Conservation (phyloP, 306 rosid genomes). For the Dryas octopetala region DNA sequence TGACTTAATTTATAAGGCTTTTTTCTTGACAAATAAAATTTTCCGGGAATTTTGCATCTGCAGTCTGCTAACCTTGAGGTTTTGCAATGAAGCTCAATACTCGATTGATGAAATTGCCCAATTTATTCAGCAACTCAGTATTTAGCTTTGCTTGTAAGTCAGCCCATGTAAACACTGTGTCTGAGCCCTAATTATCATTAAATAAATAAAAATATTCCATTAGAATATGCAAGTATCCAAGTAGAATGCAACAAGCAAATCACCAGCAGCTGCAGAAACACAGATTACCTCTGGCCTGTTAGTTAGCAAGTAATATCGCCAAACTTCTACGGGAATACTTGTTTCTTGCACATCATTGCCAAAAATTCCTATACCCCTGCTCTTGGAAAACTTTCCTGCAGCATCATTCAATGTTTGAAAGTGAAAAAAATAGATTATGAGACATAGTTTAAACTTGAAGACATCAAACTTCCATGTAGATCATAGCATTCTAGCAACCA, state of each 20-base stretch:
- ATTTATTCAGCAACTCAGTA: conserved; percentile 58
- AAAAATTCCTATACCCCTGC: conserved; percentile 68
- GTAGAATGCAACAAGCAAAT: background rate
- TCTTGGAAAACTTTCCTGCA: conserved; percentile 76
- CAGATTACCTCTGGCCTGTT: conserved; percentile 72
- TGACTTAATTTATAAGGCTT: too few species aligned
- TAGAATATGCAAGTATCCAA: conserved; percentile 16
- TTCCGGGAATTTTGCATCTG: too few species aligned
- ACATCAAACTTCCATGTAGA: background rate
- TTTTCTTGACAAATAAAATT: too few species aligned
- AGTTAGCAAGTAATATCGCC: conserved; percentile 76
- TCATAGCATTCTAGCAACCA: background rate
- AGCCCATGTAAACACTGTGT: conserved; percentile 64
- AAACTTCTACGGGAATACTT: conserved; percentile 67
- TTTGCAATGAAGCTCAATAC: conserved; percentile 78
- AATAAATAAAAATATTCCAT: conserved; percentile 10
- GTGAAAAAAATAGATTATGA: background rate
- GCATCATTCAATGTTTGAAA: background rate
- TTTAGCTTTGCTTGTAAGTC: conserved; percentile 79
- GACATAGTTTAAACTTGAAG: conserved; percentile 1
- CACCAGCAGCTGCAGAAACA: conserved; percentile 15
- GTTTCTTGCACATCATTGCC: conserved; percentile 74
- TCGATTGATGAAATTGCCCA: conserved; percentile 72
- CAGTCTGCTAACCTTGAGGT: conserved; percentile 53
- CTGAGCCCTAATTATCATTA: conserved; percentile 48